Conservation (phyloP, 306 rosid species). For the Lupinus albus region DNA sequence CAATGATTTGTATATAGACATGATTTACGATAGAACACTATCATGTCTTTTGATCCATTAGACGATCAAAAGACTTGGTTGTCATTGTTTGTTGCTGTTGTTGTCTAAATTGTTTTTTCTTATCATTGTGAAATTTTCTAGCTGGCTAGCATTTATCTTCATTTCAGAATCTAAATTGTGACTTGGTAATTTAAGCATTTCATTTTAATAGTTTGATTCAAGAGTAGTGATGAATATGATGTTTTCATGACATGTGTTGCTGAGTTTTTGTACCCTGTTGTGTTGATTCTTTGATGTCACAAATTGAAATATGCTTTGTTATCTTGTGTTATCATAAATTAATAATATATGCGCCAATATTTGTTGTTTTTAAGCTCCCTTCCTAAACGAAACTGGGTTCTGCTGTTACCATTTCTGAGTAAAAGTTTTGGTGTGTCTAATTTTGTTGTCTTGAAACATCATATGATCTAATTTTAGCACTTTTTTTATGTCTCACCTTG, state of each 20-base stretch:
- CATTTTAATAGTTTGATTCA: conserved; percentile 7
- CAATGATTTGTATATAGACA: no score
- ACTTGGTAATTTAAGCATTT: conserved; percentile 6
- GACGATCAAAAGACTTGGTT: no score
- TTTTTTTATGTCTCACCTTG: conserved; percentile 7
- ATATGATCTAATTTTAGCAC: conserved; percentile 20
- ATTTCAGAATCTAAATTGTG: conserved; percentile 38
- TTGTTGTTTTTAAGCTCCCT: conserved; percentile 25
- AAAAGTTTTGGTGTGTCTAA: conserved; percentile 8
- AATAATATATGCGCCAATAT: neutral
- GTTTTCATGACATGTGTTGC: conserved; percentile 3
- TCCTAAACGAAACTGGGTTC: conserved; percentile 18
- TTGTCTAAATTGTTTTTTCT: conserved; percentile 7
- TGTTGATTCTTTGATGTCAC: conserved; percentile 23
- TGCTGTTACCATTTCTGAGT: conserved; percentile 15
- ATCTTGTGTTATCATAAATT: neutral
- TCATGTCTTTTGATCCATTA: no score
- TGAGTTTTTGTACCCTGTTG: conserved; percentile 5
- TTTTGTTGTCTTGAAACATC: conserved; percentile 9
- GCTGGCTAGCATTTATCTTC: neutral
- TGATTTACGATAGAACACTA: no score
- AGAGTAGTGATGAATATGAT: conserved; percentile 14
- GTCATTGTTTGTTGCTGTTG: no score
- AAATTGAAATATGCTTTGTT: conserved; percentile 21
- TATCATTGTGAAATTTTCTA: conserved; percentile 24